Conservation (phyloP, 352 stramenopile genomes). For the Globisporangium recalcitrans region DNA sequence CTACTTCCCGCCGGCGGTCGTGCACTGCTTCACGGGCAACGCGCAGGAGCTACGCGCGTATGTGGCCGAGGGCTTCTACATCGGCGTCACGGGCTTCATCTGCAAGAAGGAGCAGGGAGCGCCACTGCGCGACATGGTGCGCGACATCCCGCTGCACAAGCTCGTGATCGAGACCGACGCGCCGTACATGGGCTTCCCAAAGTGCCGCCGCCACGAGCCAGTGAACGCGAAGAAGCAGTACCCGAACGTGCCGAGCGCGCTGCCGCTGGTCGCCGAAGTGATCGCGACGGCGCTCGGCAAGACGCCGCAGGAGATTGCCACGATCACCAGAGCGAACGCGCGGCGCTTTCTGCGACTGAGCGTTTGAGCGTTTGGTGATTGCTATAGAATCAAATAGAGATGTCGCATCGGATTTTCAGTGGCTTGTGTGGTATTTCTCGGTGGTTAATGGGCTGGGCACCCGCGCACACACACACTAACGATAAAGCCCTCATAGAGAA, state of each 20-base stretch:
- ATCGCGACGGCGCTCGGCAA: conserved; percentile 42
- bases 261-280: conserved; percentile 53
- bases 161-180: conserved; percentile 91
- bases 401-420: not conserved
- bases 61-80: conserved; percentile 77
- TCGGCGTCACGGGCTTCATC: conserved; percentile 88
- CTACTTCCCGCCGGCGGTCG: conserved; percentile 54
- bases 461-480: no score
- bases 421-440: not conserved
- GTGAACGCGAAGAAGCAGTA: conserved; percentile 57
- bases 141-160: conserved; percentile 61
- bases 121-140: conserved; percentile 47
- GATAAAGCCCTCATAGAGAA: not conserved
- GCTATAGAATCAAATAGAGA: not conserved
- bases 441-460: not conserved
- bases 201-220: conserved; percentile 38
- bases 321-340: conserved; percentile 57
- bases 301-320: conserved; percentile 52
- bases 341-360: conserved; percentile 59
- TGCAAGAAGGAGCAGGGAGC: conserved; percentile 74
- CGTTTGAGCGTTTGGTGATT: not conserved
- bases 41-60: conserved; percentile 71
- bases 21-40: conserved; percentile 91
- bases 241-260: conserved; percentile 69
- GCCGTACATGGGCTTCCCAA: conserved; percentile 88